Base-by-base conservation (phyloP, 2,329 filamentous ascomycete genomes). In the Westerdykella sp. region DNA sequence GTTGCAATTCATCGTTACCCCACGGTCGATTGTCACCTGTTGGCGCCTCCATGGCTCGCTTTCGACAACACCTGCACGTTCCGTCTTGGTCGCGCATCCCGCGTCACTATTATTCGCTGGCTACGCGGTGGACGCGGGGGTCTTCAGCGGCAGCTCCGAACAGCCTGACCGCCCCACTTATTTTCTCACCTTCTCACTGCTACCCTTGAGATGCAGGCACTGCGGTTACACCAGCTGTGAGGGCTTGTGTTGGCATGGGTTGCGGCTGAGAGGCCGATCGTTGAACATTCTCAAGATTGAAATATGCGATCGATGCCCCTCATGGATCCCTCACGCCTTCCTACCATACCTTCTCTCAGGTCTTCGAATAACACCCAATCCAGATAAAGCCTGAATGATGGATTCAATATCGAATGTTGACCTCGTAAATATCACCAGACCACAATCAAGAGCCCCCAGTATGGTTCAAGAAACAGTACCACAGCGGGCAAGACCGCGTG, bases 341-440 rank as follows among this genome's bases (percentile, higher is more conserved):
- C 28, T 30, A 43, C 45, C 35, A 47, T 40, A 39, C 40, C 42
- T 41, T 47, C 55, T 53, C 52, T 52, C 16, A 14, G 9, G 6
- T 15, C 32, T 14, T 35, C 32, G 47, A 51, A 44, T 45, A 12
- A 37, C 44, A 35, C 45, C 44, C 41, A 46, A 38, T 35, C 44
- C 43, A 47, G 45, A 21, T 46, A 36, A 44, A 39, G 40, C 53
- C 40, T 63, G 49, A 63, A 12, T 44, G 40, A 67, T 67, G 63
- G 61, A 59, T 44, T 65, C 63, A 21, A 54, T 56, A 25, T 63
- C 63, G 45, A 60, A 61, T 43, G 45, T 60, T 53, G 63, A 67
- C 45, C 56, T 67, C 41, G 55, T 65, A 48, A 63, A 63, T 53
- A 59, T 64, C 51, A 62, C 60, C 42, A 55, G 53, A 47, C 57